phyloP scores from a whole-genome alignment of 2,329 filamentous ascomycete species.

The Bertia moriformis region DNA sequence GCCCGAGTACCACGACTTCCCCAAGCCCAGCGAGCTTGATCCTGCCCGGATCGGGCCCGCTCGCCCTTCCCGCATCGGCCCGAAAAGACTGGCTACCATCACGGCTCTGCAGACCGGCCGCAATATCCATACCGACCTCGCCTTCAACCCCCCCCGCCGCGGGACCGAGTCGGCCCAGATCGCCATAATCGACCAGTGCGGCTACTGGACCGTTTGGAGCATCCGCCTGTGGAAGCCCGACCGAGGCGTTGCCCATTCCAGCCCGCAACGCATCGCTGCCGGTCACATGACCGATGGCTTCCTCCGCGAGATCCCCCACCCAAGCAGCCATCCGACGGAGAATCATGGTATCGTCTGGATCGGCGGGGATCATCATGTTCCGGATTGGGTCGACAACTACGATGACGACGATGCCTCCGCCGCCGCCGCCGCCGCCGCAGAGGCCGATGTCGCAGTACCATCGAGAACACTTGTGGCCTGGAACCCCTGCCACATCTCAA shows the following conservation, averaged over 20 bases:
- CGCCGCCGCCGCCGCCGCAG: constrained; percentile 7
- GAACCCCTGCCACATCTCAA: constrained; percentile 2
- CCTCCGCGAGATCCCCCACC: constrained; percentile 15
- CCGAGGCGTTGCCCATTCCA: constrained; percentile 16
- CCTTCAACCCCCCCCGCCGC: constrained; percentile 40
- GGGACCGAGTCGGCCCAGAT: constrained; percentile 44
- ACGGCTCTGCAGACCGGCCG: constrained; percentile 34
- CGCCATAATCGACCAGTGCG: constrained; percentile 48
- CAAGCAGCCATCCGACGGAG: constrained; percentile 12
- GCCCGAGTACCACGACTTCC: constrained; percentile 29
- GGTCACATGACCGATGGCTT: constrained; percentile 24
- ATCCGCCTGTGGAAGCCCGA: too few relatives aligned
- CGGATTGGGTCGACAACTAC: constrained; percentile 7
- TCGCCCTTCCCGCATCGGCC: constrained; percentile 33
- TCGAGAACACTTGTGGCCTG: constrained; percentile 5
- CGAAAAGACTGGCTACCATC: constrained; percentile 39
- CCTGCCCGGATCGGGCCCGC: constrained; percentile 4
- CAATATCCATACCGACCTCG: constrained; percentile 41
- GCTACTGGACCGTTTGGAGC: constrained; percentile 56
- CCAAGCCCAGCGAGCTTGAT: constrained; percentile 9
- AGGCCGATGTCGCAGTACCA: too few relatives aligned
- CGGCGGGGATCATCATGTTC: constrained; percentile 10
- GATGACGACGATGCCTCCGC: constrained; percentile 4
- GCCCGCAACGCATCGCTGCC: constrained; percentile 16
- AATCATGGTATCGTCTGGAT: constrained; percentile 29